A percentile compares a stretch with the other conserved stretches of the same genome.
Conservation (phyloP, 2,329 filamentous ascomycete genomes). For the Leptodontidium sp. region DNA sequence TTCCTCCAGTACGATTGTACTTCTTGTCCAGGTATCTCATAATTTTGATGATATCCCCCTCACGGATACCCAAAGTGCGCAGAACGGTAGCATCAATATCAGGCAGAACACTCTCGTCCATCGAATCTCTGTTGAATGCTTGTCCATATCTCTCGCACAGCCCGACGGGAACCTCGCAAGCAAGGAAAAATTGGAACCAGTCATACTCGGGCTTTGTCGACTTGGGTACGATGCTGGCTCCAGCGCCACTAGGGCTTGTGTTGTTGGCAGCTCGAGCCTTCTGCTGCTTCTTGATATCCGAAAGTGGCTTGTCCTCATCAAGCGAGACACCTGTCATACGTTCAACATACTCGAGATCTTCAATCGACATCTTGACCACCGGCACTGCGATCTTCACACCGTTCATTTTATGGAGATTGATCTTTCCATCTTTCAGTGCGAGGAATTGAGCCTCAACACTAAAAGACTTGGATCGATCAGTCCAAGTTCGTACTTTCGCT, state of each 20-base stretch:
- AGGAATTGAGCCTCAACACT: conserved; percentile 98
- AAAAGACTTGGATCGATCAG: conserved; percentile 93
- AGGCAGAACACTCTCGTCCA: conserved; percentile 91
- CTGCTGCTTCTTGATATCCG: conserved; percentile 71
- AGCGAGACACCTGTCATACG: conserved; percentile 84
- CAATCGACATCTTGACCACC: conserved; percentile 91
- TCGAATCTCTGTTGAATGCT: conserved; percentile 88
- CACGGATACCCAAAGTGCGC: conserved; percentile 89
- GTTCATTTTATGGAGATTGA: conserved; percentile 97
- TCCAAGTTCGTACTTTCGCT: conserved; percentile 88
- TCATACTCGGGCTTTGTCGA: conserved; percentile 80
- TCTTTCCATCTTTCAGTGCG: conserved; percentile 92
- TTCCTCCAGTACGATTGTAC: conserved; percentile 71
- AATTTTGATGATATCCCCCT: conserved; percentile 95
- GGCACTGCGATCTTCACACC: conserved; percentile 98
- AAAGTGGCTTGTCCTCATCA: conserved; percentile 90
- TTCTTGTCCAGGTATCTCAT: conserved; percentile 88
- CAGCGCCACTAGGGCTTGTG: conserved; percentile 50
- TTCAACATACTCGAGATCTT: conserved; percentile 96
- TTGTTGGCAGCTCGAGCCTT: conserved; percentile 41
- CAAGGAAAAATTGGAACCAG: conserved; percentile 98
- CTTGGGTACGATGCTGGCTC: conserved; percentile 67
- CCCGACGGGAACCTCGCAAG: conserved; percentile 89
- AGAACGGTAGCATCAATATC: conserved; percentile 87
- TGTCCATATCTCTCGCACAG: conserved; percentile 94